Conservation (phyloP, 2,329 filamentous ascomycete genomes). For the Fusarium sp. region DNA sequence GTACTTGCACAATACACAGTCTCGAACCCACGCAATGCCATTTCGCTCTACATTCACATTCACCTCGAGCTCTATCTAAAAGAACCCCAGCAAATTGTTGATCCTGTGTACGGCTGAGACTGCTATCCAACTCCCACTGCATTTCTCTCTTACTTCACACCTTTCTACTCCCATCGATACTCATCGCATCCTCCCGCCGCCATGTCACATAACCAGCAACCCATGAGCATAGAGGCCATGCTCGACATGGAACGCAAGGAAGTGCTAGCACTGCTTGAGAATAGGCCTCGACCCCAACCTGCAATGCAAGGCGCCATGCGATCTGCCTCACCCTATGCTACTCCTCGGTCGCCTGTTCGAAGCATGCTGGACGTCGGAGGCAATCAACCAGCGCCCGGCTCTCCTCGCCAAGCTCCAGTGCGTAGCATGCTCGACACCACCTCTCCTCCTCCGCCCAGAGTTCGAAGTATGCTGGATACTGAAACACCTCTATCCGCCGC, state of each 20-base stretch:
- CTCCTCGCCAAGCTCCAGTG: slow-evolving; percentile 67
- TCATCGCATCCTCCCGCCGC: slow-evolving; percentile 20
- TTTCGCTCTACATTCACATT: slow-evolving; percentile 22
- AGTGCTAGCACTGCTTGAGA: slow-evolving; percentile 76
- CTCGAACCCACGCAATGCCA: slow-evolving; percentile 32
- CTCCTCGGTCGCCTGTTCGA: slow-evolving; percentile 73
- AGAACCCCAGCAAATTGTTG: slow-evolving; percentile 19
- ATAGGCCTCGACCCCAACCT: slow-evolving; percentile 49
- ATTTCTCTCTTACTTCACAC: slow-evolving; percentile 1
- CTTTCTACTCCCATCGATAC: background rate
- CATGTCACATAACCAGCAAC: slow-evolving; percentile 53
- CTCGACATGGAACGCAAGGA: slow-evolving; percentile 82
- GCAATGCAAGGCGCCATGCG: slow-evolving; percentile 52
- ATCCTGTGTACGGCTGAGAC: slow-evolving; percentile 15
- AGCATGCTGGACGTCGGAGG: slow-evolving; percentile 55
- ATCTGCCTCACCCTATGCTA: slow-evolving; percentile 65
- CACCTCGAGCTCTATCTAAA: slow-evolving; percentile 6
- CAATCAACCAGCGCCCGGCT: slow-evolving; percentile 35
- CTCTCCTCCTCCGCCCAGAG: slow-evolving; percentile 52
- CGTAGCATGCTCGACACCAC: slow-evolving; percentile 61
- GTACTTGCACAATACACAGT: background rate
- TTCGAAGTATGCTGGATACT: slow-evolving; percentile 66
- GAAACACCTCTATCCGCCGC: slow-evolving; percentile 49
- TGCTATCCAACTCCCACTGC: background rate
- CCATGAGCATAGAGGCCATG: slow-evolving; percentile 81